phyloP scores from a whole-genome alignment of 1,284 basidiomycete genomes.

The Mycena citricolor region DNA sequence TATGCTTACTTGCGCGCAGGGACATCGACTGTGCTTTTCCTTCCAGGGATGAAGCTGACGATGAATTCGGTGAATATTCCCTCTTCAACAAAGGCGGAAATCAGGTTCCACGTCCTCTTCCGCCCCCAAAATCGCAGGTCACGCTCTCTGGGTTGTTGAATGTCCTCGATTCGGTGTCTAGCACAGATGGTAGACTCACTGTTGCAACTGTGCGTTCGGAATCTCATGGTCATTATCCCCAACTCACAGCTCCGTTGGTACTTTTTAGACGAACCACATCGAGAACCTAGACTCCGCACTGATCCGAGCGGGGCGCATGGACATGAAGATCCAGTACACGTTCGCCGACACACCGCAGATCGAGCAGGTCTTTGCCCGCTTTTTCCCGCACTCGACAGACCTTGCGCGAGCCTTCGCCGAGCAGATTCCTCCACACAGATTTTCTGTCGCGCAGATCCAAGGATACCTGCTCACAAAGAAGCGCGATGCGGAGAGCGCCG shows the following conservation, averaged over 20 bases:
- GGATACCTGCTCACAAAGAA: constrained; percentile 16
- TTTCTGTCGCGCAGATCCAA: constrained; percentile 18
- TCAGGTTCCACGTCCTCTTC: too few relatives aligned
- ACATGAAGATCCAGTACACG: constrained; percentile 19
- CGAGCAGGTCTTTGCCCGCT: constrained; percentile 12
- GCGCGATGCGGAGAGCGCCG: constrained; percentile 4
- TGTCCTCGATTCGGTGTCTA: constrained; percentile 18
- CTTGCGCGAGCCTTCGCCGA: constrained; percentile 8
- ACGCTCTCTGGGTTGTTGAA: constrained; percentile 13
- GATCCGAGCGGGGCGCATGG: constrained; percentile 21
- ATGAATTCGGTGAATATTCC: background rate
- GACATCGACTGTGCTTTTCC: constrained; percentile 17
- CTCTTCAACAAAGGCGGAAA: too few relatives aligned
- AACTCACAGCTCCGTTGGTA: background rate
- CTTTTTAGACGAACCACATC: constrained; percentile 16
- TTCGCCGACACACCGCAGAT: constrained; percentile 11
- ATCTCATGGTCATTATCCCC: background rate
- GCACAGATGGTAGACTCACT: constrained; percentile 15
- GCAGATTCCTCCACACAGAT: constrained; percentile 2
- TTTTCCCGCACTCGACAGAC: too few relatives aligned
- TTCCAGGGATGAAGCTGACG: constrained; percentile 8
- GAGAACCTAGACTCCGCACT: constrained; percentile 17
- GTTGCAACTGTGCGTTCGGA: constrained; percentile 16
- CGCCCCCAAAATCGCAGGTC: constrained; percentile 3
- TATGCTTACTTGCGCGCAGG: too few relatives aligned